Evolutionary conservation across 2,329 filamentous ascomycete species (phyloP).

Genomic region (Fusarium scirpi): DNA sequence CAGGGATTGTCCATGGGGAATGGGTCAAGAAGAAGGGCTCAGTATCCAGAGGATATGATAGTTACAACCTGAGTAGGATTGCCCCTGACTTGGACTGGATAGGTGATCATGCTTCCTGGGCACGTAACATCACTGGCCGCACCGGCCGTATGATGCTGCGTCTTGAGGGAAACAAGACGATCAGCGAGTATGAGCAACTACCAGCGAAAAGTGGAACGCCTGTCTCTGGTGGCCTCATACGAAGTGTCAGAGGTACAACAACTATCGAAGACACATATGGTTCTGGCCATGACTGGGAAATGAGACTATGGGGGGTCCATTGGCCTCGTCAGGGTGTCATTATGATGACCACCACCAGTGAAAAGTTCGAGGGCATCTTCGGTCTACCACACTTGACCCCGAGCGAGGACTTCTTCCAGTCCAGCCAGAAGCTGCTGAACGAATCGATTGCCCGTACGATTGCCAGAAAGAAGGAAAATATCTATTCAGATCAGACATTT

Average conservation of each 20-base stretch:
- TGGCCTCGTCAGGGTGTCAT: conserved; percentile 84
- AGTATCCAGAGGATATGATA: conserved; percentile 59
- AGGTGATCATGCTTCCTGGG: conserved; percentile 70
- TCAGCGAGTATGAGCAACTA: conserved; percentile 59
- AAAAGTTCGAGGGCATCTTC: conserved; percentile 94
- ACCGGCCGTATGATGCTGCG: conserved; percentile 77
- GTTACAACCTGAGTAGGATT: conserved; percentile 73
- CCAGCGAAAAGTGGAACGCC: conserved; percentile 50
- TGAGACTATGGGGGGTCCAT: conserved; percentile 85
- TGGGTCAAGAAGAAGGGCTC: conserved; percentile 73
- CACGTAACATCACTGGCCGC: conserved; percentile 81
- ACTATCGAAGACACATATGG: conserved; percentile 78
- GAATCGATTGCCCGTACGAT: conserved; percentile 77
- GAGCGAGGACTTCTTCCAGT: conserved; percentile 65
- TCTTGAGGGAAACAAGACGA: conserved; percentile 67
- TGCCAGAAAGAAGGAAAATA: conserved; percentile 68
- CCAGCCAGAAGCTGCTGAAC: conserved; percentile 75
- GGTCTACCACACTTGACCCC: conserved; percentile 85
- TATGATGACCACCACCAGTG: conserved; percentile 87
- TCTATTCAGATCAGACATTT: conserved; percentile 68
- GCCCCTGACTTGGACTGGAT: conserved; percentile 76
- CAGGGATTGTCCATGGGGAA: conserved; percentile 79
- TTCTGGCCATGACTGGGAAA: conserved; percentile 79
- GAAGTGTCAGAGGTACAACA: conserved; percentile 76
- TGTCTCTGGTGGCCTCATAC: conserved; percentile 66